A percentile compares a stretch with the other conserved stretches of the same genome.
Conservation (phyloP, 2,329 filamentous ascomycete genomes). For the Botrytis deweyae region DNA sequence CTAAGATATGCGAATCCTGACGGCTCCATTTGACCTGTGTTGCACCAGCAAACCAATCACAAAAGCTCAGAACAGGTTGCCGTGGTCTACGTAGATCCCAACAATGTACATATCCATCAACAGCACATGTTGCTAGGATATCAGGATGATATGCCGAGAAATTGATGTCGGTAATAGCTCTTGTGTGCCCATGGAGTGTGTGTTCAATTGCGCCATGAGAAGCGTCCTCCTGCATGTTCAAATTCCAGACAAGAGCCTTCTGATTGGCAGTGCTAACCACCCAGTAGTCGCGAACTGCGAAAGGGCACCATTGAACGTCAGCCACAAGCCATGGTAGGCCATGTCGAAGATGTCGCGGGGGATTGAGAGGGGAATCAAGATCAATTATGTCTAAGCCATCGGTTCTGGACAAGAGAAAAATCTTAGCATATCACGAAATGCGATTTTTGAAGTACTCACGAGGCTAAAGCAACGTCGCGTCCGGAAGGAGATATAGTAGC, state of each 20-base stretch:
- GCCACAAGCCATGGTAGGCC: slow-evolving; percentile 92
- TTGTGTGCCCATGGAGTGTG: slow-evolving; percentile 78
- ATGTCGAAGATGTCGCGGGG: slow-evolving; percentile 80
- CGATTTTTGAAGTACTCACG: slow-evolving; percentile 44
- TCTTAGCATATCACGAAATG: not conserved
- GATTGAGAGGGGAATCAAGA: slow-evolving; percentile 83
- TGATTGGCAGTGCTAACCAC: slow-evolving; percentile 93
- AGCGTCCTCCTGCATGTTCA: slow-evolving; percentile 70
- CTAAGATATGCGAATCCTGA: slow-evolving; percentile 80
- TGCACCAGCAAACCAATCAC: slow-evolving; percentile 89
- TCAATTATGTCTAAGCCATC: slow-evolving; percentile 90
- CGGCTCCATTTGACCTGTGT: slow-evolving; percentile 96
- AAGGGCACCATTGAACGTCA: slow-evolving; percentile 96
- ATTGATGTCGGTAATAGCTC: slow-evolving; percentile 94
- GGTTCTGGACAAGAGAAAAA: slow-evolving; percentile 44
- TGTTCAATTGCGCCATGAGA: slow-evolving; percentile 73
- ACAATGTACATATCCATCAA: slow-evolving; percentile 89
- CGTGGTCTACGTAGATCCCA: slow-evolving; percentile 81
- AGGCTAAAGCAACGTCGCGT: slow-evolving; percentile 85
- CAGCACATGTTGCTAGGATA: slow-evolving; percentile 82
- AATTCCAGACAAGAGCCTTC: slow-evolving; percentile 90
- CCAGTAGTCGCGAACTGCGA: slow-evolving; percentile 87
- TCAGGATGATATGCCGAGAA: slow-evolving; percentile 93
- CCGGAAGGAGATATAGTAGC: slow-evolving; percentile 92
- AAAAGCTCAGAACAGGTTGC: slow-evolving; percentile 76